These are phyloP conservation scores for Pythium myriotylum DNA, from an alignment of 352 stramenopile species.

Conservation along the genomic window DNA sequence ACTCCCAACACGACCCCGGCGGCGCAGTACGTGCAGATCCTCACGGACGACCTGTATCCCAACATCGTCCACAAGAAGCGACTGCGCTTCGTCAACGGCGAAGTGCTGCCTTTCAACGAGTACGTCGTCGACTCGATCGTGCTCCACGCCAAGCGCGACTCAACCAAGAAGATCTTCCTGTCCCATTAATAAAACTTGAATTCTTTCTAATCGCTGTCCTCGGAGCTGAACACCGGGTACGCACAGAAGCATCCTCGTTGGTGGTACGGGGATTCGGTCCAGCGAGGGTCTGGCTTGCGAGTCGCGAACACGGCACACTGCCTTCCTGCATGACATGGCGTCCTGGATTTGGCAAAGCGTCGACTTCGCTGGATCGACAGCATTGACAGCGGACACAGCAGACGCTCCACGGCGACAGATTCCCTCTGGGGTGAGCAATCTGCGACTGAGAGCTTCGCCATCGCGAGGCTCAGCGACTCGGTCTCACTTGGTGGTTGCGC, in stretches of 20 bases:
- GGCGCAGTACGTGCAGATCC: slow-evolving; percentile 68
- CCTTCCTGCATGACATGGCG: background rate
- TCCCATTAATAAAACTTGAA: background rate
- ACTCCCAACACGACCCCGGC: slow-evolving; percentile 63
- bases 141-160: slow-evolving; percentile 55
- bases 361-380: no score
- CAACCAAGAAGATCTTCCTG: slow-evolving; percentile 66
- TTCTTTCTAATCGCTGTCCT: slow-evolving; percentile 12
- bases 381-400: no score
- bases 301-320: background rate
- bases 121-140: slow-evolving; percentile 69
- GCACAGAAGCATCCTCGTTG: background rate
- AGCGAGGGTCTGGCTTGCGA: background rate
- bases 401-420: no score
- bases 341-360: no score
- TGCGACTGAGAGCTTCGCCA: no score
- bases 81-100: slow-evolving; percentile 61
- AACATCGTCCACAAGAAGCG: slow-evolving; percentile 76
- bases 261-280: background rate
- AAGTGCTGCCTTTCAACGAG: slow-evolving; percentile 68
- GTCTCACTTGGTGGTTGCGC: no score
- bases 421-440: no score
- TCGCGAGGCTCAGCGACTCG: no score
- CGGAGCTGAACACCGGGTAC: background rate
- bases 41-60: slow-evolving; percentile 72